phyloP scores from a whole-genome alignment of 495 filamentous ascomycete genomes.

The Neurospora sp. region DNA sequence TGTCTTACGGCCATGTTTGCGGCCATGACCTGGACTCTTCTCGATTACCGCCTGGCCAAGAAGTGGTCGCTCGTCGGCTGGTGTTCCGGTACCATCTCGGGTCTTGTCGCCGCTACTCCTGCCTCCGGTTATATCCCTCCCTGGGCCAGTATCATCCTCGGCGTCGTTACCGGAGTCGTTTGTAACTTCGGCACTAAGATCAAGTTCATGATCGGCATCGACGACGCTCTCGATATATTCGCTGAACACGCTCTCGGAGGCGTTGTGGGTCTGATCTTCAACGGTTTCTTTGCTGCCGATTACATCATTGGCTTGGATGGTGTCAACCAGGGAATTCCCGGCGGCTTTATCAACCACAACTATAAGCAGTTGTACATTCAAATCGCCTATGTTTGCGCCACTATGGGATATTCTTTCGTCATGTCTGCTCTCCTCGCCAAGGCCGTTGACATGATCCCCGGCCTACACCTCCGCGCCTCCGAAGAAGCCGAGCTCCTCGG shows the following conservation, averaged over 20 bases:
- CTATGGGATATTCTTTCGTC: constrained; percentile 67
- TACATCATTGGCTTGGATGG: constrained; percentile 92
- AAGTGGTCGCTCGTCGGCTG: constrained; percentile 99
- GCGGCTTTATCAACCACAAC: constrained; percentile 84
- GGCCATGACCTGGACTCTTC: constrained; percentile 78
- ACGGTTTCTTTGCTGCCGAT: constrained; percentile 77
- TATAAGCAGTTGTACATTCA: constrained; percentile 87
- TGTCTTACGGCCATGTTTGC: constrained; percentile 86
- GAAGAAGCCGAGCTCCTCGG: constrained; percentile 96
- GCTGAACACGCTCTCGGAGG: constrained; percentile 95
- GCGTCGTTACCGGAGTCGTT: constrained; percentile 71
- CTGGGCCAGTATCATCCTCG: constrained; percentile 79
- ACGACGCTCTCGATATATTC: constrained; percentile 96
- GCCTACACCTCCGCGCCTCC: constrained; percentile 80
- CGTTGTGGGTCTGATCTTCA: constrained; percentile 86
- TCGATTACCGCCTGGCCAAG: constrained; percentile 87
- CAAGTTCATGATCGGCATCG: constrained; percentile 91
- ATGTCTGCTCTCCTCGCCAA: constrained; percentile 77
- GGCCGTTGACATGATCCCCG: constrained; percentile 76
- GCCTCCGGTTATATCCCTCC: constrained; percentile 81
- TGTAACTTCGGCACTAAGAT: constrained; percentile 96
- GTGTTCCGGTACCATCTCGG: constrained; percentile 90
- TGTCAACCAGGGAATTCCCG: constrained; percentile 67
- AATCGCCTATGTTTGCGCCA: constrained; percentile 76
- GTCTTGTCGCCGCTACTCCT: constrained; percentile 84